Conservation (phyloP, 345 rosid genomes). For the Gossypium australe region DNA sequence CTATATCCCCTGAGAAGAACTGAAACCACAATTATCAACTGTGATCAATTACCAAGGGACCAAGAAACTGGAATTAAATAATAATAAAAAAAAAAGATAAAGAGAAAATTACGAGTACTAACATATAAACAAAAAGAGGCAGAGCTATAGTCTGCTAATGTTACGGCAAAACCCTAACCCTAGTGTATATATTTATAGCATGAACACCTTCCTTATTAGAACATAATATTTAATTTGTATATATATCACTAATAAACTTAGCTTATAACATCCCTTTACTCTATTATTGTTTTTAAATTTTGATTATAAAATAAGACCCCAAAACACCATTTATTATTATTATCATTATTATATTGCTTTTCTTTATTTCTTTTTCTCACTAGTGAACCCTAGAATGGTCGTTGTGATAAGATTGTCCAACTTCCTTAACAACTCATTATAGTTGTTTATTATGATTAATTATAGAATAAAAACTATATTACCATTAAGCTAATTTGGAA, state of each 20-base stretch:
- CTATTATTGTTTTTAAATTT: not conserved
- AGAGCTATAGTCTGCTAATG: not conserved
- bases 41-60: not conserved
- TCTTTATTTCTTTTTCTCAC: not conserved
- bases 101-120: slow-evolving; percentile 4
- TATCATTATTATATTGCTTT: not conserved
- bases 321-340: not conserved
- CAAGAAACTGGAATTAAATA: slow-evolving; percentile 1
- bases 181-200: slow-evolving; percentile 38
- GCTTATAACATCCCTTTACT: not conserved
- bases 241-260: not conserved
- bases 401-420: slow-evolving; percentile 37
- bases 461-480: not conserved
- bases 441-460: not conserved
- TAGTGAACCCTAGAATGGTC: slow-evolving; percentile 24
- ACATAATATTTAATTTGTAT: not conserved
- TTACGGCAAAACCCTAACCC: slow-evolving; percentile 46
- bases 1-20: slow-evolving; percentile 9
- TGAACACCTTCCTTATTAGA: slow-evolving; percentile 3
- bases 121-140: not conserved
- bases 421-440: slow-evolving; percentile 32
- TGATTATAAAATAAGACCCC: not conserved
- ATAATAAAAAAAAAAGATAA: not conserved
- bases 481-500: slow-evolving; percentile 5
- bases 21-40: slow-evolving; percentile 11